phyloP scores from a whole-genome alignment of 441 rosid species.

The Populus tomentosa region DNA sequence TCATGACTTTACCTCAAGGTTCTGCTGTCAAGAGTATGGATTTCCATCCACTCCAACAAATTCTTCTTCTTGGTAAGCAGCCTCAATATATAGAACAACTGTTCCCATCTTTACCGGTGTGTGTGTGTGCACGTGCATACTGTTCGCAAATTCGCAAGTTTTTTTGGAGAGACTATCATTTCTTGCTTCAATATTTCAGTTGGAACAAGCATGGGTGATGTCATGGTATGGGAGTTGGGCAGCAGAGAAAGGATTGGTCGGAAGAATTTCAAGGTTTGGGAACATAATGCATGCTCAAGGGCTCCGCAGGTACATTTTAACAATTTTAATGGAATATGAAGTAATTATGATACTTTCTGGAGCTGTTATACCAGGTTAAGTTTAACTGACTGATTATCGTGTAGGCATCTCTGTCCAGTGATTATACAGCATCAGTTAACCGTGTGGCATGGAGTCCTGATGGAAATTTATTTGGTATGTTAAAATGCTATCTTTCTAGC shows the following conservation, averaged over 20 bases:
- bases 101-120: not conserved
- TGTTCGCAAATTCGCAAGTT: not conserved
- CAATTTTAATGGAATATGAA: conserved; percentile 10
- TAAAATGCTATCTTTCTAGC: not conserved
- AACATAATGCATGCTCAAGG: conserved; percentile 47
- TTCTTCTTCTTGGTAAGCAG: conserved; percentile 62
- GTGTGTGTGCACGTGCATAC: not conserved
- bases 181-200: conserved; percentile 40
- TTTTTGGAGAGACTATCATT: conserved; percentile 1
- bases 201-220: conserved; percentile 75
- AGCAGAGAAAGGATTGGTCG: conserved; percentile 53
- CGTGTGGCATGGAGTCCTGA: conserved; percentile 91
- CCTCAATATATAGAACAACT: not conserved
- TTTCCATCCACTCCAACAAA: conserved; percentile 71
- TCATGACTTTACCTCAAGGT: conserved; percentile 50
- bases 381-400: conserved; percentile 19
- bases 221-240: conserved; percentile 72
- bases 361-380: conserved; percentile 7
- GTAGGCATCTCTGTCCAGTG: conserved; percentile 60
- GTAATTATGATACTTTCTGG: conserved; percentile 8
- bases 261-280: conserved; percentile 69
- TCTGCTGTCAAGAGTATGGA: conserved; percentile 81
- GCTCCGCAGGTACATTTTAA: conserved; percentile 51
- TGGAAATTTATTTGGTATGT: conserved; percentile 74
- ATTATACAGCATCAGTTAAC: conserved; percentile 54